Conservation (phyloP, 257 asterid genomes). For the Striga asiatica region DNA sequence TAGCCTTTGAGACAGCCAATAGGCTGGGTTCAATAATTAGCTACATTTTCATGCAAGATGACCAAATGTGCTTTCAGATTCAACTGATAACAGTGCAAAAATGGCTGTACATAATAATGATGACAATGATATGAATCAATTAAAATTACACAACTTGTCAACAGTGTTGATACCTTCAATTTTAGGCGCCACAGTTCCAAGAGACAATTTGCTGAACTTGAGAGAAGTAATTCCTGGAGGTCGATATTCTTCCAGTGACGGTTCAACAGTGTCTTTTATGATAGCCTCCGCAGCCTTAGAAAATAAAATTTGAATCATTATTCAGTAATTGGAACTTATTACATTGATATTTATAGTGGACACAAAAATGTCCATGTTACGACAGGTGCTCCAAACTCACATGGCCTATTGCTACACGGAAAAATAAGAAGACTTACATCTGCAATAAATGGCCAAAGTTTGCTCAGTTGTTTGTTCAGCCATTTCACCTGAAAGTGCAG, state of each 20-base stretch:
- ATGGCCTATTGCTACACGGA: too few species aligned
- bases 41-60: too few species aligned
- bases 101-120: background rate
- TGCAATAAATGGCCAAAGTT: constrained; percentile 91
- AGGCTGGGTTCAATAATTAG: too few species aligned
- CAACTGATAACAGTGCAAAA: background rate
- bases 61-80: too few species aligned
- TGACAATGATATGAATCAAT: background rate
- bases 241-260: constrained; percentile 82
- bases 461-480: constrained; percentile 81
- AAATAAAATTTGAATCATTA: background rate
- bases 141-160: background rate
- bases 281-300: constrained; percentile 85
- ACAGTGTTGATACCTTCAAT: constrained; percentile 58
- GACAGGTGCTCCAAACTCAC: too few species aligned
- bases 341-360: too few species aligned
- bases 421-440: constrained; percentile 52
- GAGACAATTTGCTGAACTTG: constrained; percentile 78
- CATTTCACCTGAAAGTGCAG: constrained; percentile 71
- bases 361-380: too few species aligned
- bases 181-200: constrained; percentile 96
- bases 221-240: constrained; percentile 82
- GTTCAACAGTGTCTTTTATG: constrained; percentile 84
- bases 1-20: too few species aligned
- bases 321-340: background rate